A percentile compares a stretch with the other conserved stretches of the same genome.
Evolutionary conservation across 192 early-diverging fungal species (phyloP).

Genomic region (Umbelopsis isabellina): DNA sequence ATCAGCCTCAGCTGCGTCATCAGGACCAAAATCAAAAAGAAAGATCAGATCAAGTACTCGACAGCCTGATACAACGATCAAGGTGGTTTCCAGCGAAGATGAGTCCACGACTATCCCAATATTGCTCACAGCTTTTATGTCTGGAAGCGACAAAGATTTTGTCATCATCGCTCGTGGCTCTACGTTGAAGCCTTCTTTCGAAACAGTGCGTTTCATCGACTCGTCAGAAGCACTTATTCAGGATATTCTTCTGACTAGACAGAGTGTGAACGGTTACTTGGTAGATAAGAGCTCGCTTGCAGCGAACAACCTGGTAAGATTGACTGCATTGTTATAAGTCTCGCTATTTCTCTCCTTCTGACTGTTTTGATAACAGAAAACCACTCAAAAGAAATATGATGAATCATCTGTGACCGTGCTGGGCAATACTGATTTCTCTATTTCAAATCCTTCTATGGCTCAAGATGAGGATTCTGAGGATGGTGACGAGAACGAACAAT

Average conservation of each 20-base stretch:
- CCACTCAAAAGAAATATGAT: conserved; percentile 60
- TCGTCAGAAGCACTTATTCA: conserved; percentile 18
- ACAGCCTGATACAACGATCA: conserved; percentile 47
- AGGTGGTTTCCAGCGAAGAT: conserved; percentile 43
- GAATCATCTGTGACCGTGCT: conserved; percentile 50
- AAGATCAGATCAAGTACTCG: conserved; percentile 52
- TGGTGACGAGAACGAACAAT: conserved; percentile 29
- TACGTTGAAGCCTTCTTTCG: conserved; percentile 56
- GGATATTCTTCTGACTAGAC: conserved; percentile 33
- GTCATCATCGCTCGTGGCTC: conserved; percentile 55
- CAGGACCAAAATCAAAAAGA: conserved; percentile 31
- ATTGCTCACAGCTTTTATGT: conserved; percentile 48
- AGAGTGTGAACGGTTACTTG: conserved; percentile 43
- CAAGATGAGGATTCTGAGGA: conserved; percentile 27
- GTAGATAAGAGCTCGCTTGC: conserved; percentile 52
- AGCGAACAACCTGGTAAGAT: conserved; percentile 44
- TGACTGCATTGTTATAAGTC: background rate
- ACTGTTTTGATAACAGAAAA: conserved; percentile 31
- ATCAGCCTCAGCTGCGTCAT: conserved; percentile 31
- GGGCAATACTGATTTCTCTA: conserved; percentile 45
- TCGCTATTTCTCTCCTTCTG: background rate
- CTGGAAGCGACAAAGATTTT: conserved; percentile 25
- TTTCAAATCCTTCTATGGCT: conserved; percentile 35
- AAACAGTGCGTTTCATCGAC: conserved; percentile 42
- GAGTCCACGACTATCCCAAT: conserved; percentile 47